Base-by-base conservation (phyloP, 176 grass and related monocot genomes). In the Triticum turgidum region DNA sequence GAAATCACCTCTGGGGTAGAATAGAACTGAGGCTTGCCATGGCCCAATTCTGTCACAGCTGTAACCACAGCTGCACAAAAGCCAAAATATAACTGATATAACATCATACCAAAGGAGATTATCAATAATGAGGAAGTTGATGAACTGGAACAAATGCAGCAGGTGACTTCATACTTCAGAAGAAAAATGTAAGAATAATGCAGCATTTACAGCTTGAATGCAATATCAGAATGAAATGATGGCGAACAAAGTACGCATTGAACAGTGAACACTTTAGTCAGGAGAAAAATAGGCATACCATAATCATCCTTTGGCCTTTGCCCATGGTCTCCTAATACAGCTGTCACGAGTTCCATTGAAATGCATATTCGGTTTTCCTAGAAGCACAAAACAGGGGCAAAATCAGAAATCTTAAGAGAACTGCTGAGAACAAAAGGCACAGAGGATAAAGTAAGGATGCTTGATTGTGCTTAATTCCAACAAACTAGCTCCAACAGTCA, bases 331-430 rank as follows among this genome's bases (percentile, higher is more conserved):
- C 97, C 97, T 85, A 99, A 88, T 74, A 94, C 92, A 90, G 97
- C 97, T 79, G 94, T 99, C 29, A 99, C 97, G 80, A 99, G 87
- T 83, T 99, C 97, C 97, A 99, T 99, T 65, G 97, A 99, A 80
- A 99, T 94, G 79, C 97, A 91, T 65, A 99, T 89, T 20, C 56
- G 76, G 14, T 90, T 96, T 94, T 92, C 91, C 97, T 98, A 82
- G 24, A 80, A 59, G 86, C 35, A 88, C 39, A 45, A 87, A 54
- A 83, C 49, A 86, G 64, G 18, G 30, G 11, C 17, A 30, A 45
- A 39, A 86, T 85, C 25, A 87, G 61, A 38, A 77, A 61, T 20
- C 21, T 49, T 32, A 61, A 29, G 76, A 87, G 80, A 84, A 52
- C 5, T 49, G 39, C 35, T 27, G 47, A 80, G n/a, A 77, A 87